These are phyloP conservation scores for Aschersonia sp. DNA, from an alignment of 2,329 filamentous ascomycete genomes.

Conservation along the genomic window DNA sequence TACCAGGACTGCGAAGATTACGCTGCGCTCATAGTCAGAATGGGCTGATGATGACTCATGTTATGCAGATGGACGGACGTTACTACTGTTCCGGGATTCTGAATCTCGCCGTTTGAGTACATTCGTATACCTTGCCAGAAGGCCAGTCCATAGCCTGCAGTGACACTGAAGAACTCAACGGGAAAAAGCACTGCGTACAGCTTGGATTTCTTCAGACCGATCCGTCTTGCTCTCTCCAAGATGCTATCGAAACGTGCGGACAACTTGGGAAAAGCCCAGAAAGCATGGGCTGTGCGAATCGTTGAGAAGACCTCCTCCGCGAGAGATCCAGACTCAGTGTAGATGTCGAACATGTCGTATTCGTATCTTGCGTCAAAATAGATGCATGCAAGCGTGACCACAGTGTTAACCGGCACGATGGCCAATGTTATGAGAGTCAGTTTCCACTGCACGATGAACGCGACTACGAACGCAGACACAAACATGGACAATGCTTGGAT, in stretches of 20 bases:
- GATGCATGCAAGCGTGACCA: conserved; percentile 23
- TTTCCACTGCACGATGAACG: conserved; percentile 26
- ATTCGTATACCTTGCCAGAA: conserved; percentile 38
- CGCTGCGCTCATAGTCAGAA: conserved; percentile 16
- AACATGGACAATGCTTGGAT: conserved; percentile 25
- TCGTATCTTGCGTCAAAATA: conserved; percentile 26
- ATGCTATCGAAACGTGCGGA: conserved; percentile 24
- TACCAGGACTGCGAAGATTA: conserved; percentile 32
- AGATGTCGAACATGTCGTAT: conserved; percentile 26
- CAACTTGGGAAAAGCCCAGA: conserved; percentile 31
- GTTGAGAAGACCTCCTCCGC: conserved; percentile 35
- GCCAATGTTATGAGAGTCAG: conserved; percentile 27
- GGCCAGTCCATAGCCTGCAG: conserved; percentile 29
- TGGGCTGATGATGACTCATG: conserved; percentile 26
- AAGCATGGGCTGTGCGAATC: conserved; percentile 34
- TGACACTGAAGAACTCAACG: conserved; percentile 31
- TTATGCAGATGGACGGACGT: conserved; percentile 19
- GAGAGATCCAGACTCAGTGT: conserved; percentile 25
- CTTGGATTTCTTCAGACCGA: conserved; percentile 28
- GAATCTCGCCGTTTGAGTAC: conserved; percentile 28
- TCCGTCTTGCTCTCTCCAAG: conserved; percentile 22
- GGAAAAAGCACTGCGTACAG: conserved; percentile 28
- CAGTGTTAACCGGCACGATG: conserved; percentile 28
- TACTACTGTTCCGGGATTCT: conserved; percentile 28
- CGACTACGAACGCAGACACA: conserved; percentile 23